phyloP scores from a whole-genome alignment of 768 basidiomycete genomes.

The Hericium coralloides region DNA sequence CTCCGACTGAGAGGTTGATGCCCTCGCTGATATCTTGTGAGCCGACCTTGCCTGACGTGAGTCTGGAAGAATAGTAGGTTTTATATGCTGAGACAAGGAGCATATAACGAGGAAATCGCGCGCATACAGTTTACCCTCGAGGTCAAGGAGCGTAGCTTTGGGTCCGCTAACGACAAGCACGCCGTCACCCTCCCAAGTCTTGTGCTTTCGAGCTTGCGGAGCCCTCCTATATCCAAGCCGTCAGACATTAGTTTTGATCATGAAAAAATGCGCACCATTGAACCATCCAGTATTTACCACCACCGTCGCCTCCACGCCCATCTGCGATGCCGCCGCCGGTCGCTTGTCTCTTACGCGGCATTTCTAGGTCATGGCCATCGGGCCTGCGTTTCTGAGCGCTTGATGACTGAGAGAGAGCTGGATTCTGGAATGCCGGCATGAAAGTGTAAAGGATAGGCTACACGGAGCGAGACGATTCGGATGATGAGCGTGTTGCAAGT shows the following conservation, averaged over 20 bases:
- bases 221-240: conserved; percentile 38
- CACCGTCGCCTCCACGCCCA: conserved; percentile 7
- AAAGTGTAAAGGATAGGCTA: neutral
- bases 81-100: neutral
- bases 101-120: neutral
- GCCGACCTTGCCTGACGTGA: conserved; percentile 42
- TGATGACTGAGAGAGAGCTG: neutral
- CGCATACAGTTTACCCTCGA: conserved; percentile 56
- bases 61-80: conserved; percentile 23
- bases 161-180: conserved; percentile 43
- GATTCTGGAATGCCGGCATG: conserved; percentile 12
- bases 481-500: neutral
- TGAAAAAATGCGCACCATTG: conserved; percentile 45
- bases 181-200: conserved; percentile 84
- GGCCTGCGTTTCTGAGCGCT: conserved; percentile 16
- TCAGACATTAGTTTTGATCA: neutral
- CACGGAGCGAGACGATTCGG: neutral
- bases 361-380: neutral
- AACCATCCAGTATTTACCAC: conserved; percentile 61
- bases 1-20: conserved; percentile 32
- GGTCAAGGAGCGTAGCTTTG: conserved; percentile 45
- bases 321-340: conserved; percentile 1
- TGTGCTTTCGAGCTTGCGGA: conserved; percentile 73
- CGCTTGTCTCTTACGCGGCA: neutral
- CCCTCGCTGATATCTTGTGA: conserved; percentile 27